These are phyloP conservation scores for Pleurotus pulmonarius DNA, from an alignment of 768 basidiomycete species.

Conservation along the genomic window DNA sequence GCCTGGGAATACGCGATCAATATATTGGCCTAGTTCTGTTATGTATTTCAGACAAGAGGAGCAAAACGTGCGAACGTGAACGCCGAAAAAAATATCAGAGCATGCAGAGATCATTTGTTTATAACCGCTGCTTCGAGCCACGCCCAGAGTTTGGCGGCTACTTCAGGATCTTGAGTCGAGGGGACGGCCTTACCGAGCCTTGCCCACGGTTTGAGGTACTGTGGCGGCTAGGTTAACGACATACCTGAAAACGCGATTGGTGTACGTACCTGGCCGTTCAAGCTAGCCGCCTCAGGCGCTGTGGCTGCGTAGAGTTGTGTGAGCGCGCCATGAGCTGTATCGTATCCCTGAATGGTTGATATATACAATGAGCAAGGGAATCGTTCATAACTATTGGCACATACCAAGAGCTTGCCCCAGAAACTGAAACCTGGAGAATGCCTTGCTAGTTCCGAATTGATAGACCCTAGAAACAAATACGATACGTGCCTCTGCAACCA, in stretches of 20 bases:
- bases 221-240: neutral
- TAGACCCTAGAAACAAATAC: neutral
- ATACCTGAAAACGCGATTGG: neutral
- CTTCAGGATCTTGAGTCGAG: slow-evolving; percentile 22
- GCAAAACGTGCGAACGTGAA: no score
- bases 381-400: neutral
- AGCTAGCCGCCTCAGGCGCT: slow-evolving; percentile 22
- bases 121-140: slow-evolving; percentile 28
- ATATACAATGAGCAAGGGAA: no score
- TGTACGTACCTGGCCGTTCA: slow-evolving; percentile 27
- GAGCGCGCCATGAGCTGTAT: slow-evolving; percentile 23
- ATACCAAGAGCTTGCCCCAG: neutral
- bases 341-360: neutral
- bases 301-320: slow-evolving; percentile 37
- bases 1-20: no score
- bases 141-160: slow-evolving; percentile 24
- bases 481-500: neutral
- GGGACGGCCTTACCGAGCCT: slow-evolving; percentile 17
- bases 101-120: neutral
- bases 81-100: no score
- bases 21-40: no score
- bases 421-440: neutral
- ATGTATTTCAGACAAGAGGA: no score
- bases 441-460: slow-evolving; percentile 2
- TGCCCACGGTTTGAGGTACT: slow-evolving; percentile 27